Evolutionary conservation across 257 asterid genomes (phyloP).

Genomic region (Lantana camara): DNA sequence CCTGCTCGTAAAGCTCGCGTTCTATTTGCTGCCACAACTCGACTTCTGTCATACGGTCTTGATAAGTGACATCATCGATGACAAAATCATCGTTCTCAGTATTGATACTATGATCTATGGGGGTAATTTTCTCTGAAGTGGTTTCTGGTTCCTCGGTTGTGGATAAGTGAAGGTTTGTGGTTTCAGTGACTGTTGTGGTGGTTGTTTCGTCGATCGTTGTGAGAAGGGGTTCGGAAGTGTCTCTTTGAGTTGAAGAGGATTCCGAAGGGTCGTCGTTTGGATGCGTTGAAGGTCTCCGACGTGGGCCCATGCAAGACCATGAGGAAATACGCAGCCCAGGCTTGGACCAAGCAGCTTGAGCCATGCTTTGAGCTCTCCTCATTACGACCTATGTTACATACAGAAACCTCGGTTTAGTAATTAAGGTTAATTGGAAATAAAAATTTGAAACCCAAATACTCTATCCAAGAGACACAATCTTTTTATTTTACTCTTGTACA

Average conservation of each 20-base stretch:
- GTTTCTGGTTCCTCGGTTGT: slow-evolving; percentile 41
- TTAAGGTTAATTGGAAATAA: background rate
- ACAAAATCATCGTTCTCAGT: slow-evolving; percentile 27
- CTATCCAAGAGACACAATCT: background rate
- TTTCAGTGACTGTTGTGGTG: slow-evolving; percentile 32
- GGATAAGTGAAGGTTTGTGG: slow-evolving; percentile 50
- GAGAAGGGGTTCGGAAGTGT: slow-evolving; percentile 50
- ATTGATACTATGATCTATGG: slow-evolving; percentile 6
- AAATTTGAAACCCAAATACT: background rate
- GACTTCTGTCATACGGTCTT: slow-evolving; percentile 84
- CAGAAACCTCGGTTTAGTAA: slow-evolving; percentile 4
- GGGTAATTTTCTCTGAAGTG: slow-evolving; percentile 38
- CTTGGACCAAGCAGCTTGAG: slow-evolving; percentile 91
- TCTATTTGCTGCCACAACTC: slow-evolving; percentile 97
- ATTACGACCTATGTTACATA: slow-evolving; percentile 66
- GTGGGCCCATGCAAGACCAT: slow-evolving; percentile 98
- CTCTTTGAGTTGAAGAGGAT: slow-evolving; percentile 48
- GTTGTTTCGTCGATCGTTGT: slow-evolving; percentile 45
- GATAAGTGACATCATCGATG: slow-evolving; percentile 43
- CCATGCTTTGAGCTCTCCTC: slow-evolving; percentile 98
- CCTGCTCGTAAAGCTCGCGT: slow-evolving; percentile 71
- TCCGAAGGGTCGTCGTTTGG: slow-evolving; percentile 40
- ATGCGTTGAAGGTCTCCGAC: slow-evolving; percentile 63
- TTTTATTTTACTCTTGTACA: background rate
- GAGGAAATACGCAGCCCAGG: slow-evolving; percentile 66